Conservation (phyloP, 2,329 filamentous ascomycete species). For the Orbilia ellipsospora region DNA sequence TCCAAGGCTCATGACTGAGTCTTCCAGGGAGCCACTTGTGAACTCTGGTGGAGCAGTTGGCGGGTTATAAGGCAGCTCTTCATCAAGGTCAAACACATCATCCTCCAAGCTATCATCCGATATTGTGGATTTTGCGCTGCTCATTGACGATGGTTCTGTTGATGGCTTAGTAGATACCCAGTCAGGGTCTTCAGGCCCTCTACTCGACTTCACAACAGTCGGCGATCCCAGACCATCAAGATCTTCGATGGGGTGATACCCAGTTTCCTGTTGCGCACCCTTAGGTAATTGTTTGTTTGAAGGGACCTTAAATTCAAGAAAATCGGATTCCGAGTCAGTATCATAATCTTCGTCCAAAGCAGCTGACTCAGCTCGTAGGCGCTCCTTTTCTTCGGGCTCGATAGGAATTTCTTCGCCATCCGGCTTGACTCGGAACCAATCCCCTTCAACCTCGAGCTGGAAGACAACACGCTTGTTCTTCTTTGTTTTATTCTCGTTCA, state of each 20-base stretch:
- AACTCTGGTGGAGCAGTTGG: constrained; percentile 37
- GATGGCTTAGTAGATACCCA: constrained; percentile 49
- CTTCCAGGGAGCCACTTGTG: constrained; percentile 47
- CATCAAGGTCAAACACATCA: constrained; percentile 53
- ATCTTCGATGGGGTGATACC: constrained; percentile 38
- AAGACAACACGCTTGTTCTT: constrained; percentile 55
- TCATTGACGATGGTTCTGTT: constrained; percentile 23
- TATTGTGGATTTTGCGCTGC: constrained; percentile 51
- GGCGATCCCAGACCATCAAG: constrained; percentile 14
- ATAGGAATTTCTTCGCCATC: constrained; percentile 54
- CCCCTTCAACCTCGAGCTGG: constrained; percentile 51
- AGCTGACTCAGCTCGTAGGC: constrained; percentile 32
- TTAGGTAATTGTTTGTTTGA: constrained; percentile 30
- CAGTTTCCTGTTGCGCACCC: constrained; percentile 7
- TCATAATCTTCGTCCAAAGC: constrained; percentile 32
- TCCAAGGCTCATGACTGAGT: constrained; percentile 52
- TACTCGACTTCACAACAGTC: constrained; percentile 32
- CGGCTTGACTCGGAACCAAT: constrained; percentile 51
- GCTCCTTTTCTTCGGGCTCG: constrained; percentile 47
- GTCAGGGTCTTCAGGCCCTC: constrained; percentile 50
- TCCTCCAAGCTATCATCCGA: constrained; percentile 51
- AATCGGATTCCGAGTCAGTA: constrained; percentile 53
- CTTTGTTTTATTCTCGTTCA: constrained; percentile 43
- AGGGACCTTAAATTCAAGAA: constrained; percentile 49
- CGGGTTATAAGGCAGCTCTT: constrained; percentile 46